These are phyloP conservation scores for Ceratopteris richardii DNA, from an alignment of 75 land plant species.

Conservation along the genomic window DNA sequence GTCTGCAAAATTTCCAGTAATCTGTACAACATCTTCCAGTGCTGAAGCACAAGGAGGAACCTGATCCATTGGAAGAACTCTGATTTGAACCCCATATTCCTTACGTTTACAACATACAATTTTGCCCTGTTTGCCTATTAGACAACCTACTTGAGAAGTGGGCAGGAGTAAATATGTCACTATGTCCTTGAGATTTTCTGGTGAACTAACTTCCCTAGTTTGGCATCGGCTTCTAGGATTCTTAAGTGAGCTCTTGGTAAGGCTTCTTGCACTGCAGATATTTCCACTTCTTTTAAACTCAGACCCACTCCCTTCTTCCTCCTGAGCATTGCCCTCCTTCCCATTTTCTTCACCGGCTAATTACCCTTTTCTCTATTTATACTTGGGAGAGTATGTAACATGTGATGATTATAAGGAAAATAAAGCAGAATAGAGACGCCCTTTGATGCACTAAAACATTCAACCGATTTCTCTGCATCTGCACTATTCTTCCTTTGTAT, in stretches of 20 bases:
- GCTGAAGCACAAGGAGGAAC: constrained; percentile 25
- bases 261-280: constrained; percentile 52
- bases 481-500: too few relatives aligned
- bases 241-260: constrained; percentile 44
- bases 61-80: constrained; percentile 37
- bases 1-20: constrained; percentile 19
- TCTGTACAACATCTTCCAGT: constrained; percentile 44
- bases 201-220: not conserved
- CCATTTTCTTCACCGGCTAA: not conserved
- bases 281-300: constrained; percentile 11
- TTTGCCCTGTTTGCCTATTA: too few relatives aligned
- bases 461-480: too few relatives aligned
- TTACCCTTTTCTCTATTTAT: too few relatives aligned
- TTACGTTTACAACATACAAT: constrained; percentile 43
- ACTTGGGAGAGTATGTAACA: too few relatives aligned
- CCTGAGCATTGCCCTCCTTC: too few relatives aligned
- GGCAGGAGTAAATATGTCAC: constrained; percentile 39
- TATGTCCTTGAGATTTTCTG: constrained; percentile 9
- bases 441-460: too few relatives aligned
- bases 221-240: constrained; percentile 40
- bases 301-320: too few relatives aligned
- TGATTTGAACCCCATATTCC: constrained; percentile 36
- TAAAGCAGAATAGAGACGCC: too few relatives aligned
- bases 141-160: too few relatives aligned
- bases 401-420: too few relatives aligned